A percentile compares a stretch with the other conserved stretches of the same genome.
Conservation (phyloP, 1,284 basidiomycete species). For the Ganoderma lingzhi region DNA sequence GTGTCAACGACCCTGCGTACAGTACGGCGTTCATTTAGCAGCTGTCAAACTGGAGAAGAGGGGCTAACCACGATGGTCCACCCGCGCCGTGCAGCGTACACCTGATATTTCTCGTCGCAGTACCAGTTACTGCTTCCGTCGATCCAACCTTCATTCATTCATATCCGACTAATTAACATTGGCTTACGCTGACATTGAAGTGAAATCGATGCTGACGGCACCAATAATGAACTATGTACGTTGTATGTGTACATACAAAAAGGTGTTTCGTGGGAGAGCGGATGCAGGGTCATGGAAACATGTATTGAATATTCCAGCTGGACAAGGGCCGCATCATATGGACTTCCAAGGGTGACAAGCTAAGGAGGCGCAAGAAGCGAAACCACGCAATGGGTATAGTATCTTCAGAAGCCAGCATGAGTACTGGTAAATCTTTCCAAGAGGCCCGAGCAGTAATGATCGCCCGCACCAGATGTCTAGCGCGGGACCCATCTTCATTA, state of each 20-base stretch:
- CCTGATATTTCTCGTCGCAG: background rate
- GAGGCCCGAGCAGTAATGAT: background rate
- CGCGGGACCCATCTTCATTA: background rate
- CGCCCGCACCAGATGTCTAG: background rate
- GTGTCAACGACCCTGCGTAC: background rate
- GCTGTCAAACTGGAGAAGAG: background rate
- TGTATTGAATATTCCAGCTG: background rate
- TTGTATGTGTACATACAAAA: background rate
- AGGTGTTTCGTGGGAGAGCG: background rate
- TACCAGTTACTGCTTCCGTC: background rate
- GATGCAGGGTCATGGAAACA: background rate
- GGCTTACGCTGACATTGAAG: background rate
- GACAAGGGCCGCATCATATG: background rate
- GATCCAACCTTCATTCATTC: background rate
- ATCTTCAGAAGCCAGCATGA: background rate
- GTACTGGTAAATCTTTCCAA: background rate
- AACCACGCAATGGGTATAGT: background rate
- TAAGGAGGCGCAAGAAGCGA: background rate
- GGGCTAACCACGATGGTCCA: background rate
- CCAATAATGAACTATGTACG: background rate
- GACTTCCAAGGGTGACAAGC: background rate
- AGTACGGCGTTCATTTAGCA: background rate
- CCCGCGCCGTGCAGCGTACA: background rate
- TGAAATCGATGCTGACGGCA: background rate
- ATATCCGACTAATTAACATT: background rate